These are phyloP conservation scores for Claviceps digitariae DNA, from an alignment of 2,329 filamentous ascomycete genomes.

Conservation along the genomic window DNA sequence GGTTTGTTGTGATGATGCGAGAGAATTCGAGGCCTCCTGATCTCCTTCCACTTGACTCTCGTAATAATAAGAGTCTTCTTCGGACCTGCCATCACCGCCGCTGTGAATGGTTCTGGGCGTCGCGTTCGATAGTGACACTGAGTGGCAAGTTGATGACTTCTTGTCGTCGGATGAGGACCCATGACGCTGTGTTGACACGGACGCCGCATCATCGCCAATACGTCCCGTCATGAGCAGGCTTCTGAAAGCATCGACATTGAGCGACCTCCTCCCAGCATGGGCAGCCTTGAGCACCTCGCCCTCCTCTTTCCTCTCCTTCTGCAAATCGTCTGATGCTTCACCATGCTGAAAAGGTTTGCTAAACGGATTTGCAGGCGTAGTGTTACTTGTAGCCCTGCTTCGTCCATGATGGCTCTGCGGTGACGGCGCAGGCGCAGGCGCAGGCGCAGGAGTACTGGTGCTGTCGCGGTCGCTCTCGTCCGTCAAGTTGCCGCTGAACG, in stretches of 20 bases:
- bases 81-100: background rate
- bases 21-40: background rate
- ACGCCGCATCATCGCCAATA: slow-evolving; percentile 19
- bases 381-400: background rate
- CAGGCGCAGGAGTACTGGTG: slow-evolving; percentile 7
- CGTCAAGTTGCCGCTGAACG: slow-evolving; percentile 17
- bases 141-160: background rate
- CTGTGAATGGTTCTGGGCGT: background rate
- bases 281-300: slow-evolving; percentile 19
- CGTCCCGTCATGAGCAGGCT: slow-evolving; percentile 63
- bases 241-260: slow-evolving; percentile 71
- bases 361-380: slow-evolving; percentile 30
- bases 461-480: slow-evolving; percentile 17
- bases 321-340: slow-evolving; percentile 24
- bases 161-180: background rate
- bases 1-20: background rate
- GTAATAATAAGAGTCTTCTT: slow-evolving; percentile 1
- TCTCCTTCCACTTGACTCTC: slow-evolving; percentile 1
- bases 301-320: slow-evolving; percentile 17
- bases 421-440: background rate
- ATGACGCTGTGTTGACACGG: background rate
- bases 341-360: slow-evolving; percentile 40
- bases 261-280: slow-evolving; percentile 26
- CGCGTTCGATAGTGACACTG: background rate
- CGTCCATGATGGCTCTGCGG: background rate